phyloP scores from a whole-genome alignment of 441 rosid species.

The Pelargonium citronellum region DNA sequence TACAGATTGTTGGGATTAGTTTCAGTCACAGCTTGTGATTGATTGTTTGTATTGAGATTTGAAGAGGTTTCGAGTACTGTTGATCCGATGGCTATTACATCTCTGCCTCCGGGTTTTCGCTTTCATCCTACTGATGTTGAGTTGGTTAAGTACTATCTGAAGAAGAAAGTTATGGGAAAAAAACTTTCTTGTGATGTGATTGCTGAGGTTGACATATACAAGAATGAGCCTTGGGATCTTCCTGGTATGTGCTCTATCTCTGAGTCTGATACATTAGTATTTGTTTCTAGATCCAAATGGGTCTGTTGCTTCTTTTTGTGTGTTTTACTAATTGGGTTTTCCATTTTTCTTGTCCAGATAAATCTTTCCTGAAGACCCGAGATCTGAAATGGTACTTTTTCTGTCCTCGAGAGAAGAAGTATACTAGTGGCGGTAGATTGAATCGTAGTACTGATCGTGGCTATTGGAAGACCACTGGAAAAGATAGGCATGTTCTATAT shows the following conservation, averaged over 20 bases:
- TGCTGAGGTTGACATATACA: slow-evolving; percentile 56
- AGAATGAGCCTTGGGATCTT: slow-evolving; percentile 55
- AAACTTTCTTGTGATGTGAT: slow-evolving; percentile 38
- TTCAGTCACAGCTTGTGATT: slow-evolving; percentile 12
- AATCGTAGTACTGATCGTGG: slow-evolving; percentile 58
- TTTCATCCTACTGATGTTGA: slow-evolving; percentile 79
- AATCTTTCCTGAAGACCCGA: slow-evolving; percentile 32
- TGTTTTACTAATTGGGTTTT: neutral
- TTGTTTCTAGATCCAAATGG: too few species aligned
- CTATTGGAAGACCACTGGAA: slow-evolving; percentile 80
- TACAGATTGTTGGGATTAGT: neutral
- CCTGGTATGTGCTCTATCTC: slow-evolving; percentile 25
- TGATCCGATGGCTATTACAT: slow-evolving; percentile 27
- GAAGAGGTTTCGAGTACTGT: neutral
- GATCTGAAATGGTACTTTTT: slow-evolving; percentile 82
- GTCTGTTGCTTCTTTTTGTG: too few species aligned
- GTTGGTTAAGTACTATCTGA: slow-evolving; percentile 52
- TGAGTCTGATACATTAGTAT: neutral
- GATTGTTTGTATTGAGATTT: neutral
- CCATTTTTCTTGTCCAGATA: slow-evolving; percentile 21
- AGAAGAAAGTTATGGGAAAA: slow-evolving; percentile 55
- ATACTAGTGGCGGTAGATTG: slow-evolving; percentile 38
- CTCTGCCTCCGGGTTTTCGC: slow-evolving; percentile 61
- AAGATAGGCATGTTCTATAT: slow-evolving; percentile 45
- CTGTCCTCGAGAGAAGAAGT: slow-evolving; percentile 64